phyloP scores from a whole-genome alignment of 176 grass and related monocot genomes.

The Aechmea fasciata region DNA sequence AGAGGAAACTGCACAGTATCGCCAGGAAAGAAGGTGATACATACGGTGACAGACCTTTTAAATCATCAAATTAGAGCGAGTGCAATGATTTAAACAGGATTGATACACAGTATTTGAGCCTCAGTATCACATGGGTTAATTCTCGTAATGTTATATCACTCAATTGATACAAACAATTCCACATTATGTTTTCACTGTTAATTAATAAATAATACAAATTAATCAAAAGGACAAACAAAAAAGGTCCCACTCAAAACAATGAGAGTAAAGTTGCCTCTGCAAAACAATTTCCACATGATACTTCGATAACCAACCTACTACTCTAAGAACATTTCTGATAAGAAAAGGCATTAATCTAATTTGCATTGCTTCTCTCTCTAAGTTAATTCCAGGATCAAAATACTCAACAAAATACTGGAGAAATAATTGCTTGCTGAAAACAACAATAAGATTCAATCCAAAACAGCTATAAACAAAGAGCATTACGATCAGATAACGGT shows the following conservation, averaged over 20 bases:
- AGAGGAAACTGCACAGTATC: not conserved
- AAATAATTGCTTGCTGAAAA: not conserved
- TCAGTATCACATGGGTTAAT: too few relatives aligned
- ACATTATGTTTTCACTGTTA: too few relatives aligned
- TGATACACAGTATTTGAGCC: not conserved
- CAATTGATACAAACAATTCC: too few relatives aligned
- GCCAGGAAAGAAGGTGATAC: not conserved
- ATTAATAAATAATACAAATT: too few relatives aligned
- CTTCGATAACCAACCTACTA: not conserved
- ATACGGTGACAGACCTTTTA: not conserved
- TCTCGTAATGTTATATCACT: too few relatives aligned
- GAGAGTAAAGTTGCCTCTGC: too few relatives aligned
- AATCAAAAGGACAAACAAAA: too few relatives aligned
- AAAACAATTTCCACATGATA: not conserved
- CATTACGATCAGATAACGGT: not conserved
- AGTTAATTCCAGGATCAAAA: not conserved
- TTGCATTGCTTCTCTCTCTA: not conserved
- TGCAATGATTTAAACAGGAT: not conserved
- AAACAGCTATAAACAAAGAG: too few relatives aligned
- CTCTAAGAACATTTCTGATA: not conserved
- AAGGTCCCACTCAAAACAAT: too few relatives aligned
- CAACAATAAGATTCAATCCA: too few relatives aligned
- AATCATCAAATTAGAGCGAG: not conserved
- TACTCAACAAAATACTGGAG: too few relatives aligned
- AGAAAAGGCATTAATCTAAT: not conserved